phyloP scores from a whole-genome alignment of 1,284 basidiomycete species.

The Cryptococcus sp. region DNA sequence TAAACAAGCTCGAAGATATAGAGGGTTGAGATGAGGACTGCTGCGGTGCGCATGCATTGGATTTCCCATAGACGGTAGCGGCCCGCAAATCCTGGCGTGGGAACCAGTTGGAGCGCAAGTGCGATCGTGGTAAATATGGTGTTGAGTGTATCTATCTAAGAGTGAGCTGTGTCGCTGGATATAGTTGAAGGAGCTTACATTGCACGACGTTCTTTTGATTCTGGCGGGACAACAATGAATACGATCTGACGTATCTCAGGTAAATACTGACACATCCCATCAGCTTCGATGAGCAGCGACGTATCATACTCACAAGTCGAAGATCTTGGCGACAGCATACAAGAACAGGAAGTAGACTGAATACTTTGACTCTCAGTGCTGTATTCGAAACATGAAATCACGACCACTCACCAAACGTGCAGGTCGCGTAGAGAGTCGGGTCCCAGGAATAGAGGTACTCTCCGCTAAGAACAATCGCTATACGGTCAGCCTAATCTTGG shows the following conservation, averaged over 20 bases:
- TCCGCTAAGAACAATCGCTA: conserved; percentile 22
- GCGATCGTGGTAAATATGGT: conserved; percentile 33
- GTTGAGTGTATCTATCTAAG: conserved; percentile 25
- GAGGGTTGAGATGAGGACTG: conserved; percentile 21
- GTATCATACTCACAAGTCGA: conserved; percentile 21
- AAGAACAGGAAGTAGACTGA: conserved; percentile 29
- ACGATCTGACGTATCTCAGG: conserved; percentile 9
- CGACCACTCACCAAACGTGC: conserved; percentile 20
- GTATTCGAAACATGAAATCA: neutral
- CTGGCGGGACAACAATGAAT: conserved; percentile 7
- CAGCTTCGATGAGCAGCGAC: neutral
- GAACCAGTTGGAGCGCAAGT: conserved; percentile 29
- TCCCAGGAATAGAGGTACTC: conserved; percentile 30
- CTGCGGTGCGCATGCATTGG: conserved; percentile 22
- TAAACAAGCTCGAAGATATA: conserved; percentile 37
- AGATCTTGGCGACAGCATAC: conserved; percentile 21
- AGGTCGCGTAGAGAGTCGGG: conserved; percentile 29
- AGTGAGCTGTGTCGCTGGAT: neutral
- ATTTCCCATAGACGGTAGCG: conserved; percentile 22
- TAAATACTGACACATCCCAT: conserved; percentile 7
- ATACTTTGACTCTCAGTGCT: neutral
- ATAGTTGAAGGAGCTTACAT: conserved; percentile 19
- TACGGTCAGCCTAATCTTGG: neutral
- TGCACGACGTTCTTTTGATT: conserved; percentile 35
- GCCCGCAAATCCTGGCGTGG: conserved; percentile 17